Base-by-base conservation (phyloP, 176 grass and related monocot species). In the Ananas comosus region DNA sequence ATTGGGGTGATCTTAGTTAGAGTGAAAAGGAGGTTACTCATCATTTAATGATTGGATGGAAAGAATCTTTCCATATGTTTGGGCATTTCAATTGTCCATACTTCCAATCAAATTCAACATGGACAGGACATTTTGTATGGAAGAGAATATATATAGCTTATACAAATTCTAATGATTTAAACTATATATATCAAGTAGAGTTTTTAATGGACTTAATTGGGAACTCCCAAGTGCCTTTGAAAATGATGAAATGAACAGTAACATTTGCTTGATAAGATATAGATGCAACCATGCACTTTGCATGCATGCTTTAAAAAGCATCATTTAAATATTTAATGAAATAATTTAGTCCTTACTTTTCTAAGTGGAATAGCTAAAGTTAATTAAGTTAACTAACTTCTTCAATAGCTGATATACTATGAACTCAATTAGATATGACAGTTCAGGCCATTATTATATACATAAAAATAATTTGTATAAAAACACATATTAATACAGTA, bases 21-120 rank as follows among this genome's bases (percentile, higher is more conserved):
- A 8, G 58, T 10, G 2, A 9, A 17, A 21, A 0, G 23, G 58
- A 63, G 23, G 12, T 17, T 63, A 11, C 8, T 63, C 19, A 22
- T 63, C 23, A 63, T 24, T 24, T 9, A 63, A 63, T 63, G 58
- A 63, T 63, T 63, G 58, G 58, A 63, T 63, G 9, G 58, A 24
- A 11, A 11, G 11, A 63, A 42, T 42, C 23, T 23, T 63, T 63
- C 19, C 17, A 9, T 12, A 63, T 2, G 58, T 24, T 63, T 24
- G 12, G 19, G 18, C 33, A 63, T 63, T 22, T 63, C 58, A 63
- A 63, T 63, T 63, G 58, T 63, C 12, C 53, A 17, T 23, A 63
- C 23, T 22, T 19, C 10, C 58, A 9, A 17, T 63, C 33, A 42
- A 63, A 23, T 23, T 63, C 12, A 63, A 11, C 58, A 63, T 21